Evolutionary conservation across 768 basidiomycete species (phyloP), one percentile per base, ranked within the genome.

Genomic region (Panus rudis): DNA sequence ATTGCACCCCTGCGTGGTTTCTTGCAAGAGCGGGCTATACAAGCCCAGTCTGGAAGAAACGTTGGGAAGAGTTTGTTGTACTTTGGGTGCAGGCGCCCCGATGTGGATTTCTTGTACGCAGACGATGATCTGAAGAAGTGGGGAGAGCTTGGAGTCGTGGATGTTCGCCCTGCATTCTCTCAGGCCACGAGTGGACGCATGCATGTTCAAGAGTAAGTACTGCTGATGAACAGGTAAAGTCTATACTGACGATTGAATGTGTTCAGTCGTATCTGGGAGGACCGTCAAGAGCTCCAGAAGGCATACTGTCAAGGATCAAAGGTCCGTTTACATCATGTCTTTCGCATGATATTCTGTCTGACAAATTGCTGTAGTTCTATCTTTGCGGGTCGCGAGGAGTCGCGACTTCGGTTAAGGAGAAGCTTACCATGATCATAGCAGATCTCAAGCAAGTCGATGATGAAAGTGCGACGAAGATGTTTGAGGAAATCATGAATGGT

Each of bases 1-100:
- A 52, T 75, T 14, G 72, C 73, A 4, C 73, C 73, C 3, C 69
- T 74, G 65, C 63, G 71, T 27, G 71, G 68, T 1, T 75, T 75
- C 60, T 61, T 75, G 23, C 71, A 73, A 55, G 73, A 74, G 49
- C 64, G 72, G 8, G 68, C 69, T n/a, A 52, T 64, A 42, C 72
- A 73, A 53, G 70, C 66, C 52, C 47, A 53, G 17, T 57, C 67
- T 5, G 71, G 71, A 0, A 58, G 71, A 14, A 59, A 66, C 16
- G 67, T 72, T 10, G 68, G 65, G 6, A 57, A 58, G 49, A 62
- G 63, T 37, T 44, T 71, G 14, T 52, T 74, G 35, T 75, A 72
- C 63, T 72, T 72, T 49, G 73, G 73, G 3, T 75, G 73, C 52
- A 58, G 68, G 6, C 49, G 61, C 3, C 67, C 69, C 8, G 52